Evolutionary conservation across 768 basidiomycete genomes (phyloP).

Genomic region (Tulasnella sp.): DNA sequence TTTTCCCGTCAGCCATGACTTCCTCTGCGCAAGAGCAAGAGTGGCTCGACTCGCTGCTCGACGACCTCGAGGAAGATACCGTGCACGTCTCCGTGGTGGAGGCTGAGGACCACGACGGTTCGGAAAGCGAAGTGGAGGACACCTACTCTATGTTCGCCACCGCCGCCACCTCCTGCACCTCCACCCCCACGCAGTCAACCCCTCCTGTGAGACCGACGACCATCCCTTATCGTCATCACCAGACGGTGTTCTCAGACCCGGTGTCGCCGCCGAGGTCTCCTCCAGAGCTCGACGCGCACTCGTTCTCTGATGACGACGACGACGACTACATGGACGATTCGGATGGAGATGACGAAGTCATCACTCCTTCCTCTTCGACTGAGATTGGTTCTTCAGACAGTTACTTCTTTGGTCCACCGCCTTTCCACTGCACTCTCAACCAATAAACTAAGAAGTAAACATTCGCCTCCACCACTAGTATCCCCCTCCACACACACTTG

Average conservation of each 20-base stretch:
- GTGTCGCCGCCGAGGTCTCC: conserved; percentile 7
- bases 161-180: background rate
- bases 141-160: background rate
- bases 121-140: background rate
- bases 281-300: conserved; percentile 5
- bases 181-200: background rate
- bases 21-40: conserved; percentile 54
- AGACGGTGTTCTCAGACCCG: background rate
- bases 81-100: conserved; percentile 38
- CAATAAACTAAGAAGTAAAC: background rate
- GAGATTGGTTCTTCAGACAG: background rate
- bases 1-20: conserved; percentile 26
- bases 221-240: background rate
- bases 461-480: background rate
- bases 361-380: conserved; percentile 2
- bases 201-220: background rate
- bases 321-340: conserved; percentile 1
- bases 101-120: conserved; percentile 4
- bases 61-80: conserved; percentile 59
- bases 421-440: background rate
- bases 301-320: conserved; percentile 1
- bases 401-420: background rate
- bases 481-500: background rate
- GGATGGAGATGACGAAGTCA: background rate
- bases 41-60: conserved; percentile 74